Conservation (phyloP, 306 rosid genomes). For the Corylus americana region DNA sequence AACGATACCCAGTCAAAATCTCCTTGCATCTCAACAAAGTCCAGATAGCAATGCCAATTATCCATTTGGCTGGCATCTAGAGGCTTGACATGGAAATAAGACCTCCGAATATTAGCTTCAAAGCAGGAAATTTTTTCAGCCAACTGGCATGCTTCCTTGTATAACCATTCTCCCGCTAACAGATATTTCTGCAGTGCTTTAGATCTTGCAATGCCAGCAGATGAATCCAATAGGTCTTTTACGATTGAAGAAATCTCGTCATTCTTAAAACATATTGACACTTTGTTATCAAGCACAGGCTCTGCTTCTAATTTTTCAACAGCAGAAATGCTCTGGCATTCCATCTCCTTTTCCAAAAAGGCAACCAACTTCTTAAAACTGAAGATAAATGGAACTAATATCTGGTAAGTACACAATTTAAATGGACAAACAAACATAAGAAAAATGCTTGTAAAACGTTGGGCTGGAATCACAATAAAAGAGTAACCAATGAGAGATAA, state of each 20-base stretch:
- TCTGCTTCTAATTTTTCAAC: slow-evolving; percentile 45
- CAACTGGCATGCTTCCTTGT: slow-evolving; percentile 61
- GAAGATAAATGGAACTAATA: slow-evolving; percentile 39
- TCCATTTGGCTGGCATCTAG: slow-evolving; percentile 67
- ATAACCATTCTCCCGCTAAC: slow-evolving; percentile 59
- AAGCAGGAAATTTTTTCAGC: slow-evolving; percentile 52
- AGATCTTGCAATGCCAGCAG: slow-evolving; percentile 47
- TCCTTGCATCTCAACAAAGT: slow-evolving; percentile 76
- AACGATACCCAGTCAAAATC: slow-evolving; percentile 89
- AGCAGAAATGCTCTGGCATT: slow-evolving; percentile 38
- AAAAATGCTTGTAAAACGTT: background rate
- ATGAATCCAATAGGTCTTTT: slow-evolving; percentile 63
- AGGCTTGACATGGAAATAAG: slow-evolving; percentile 72
- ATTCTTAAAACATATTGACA: slow-evolving; percentile 38
- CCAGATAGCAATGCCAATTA: slow-evolving; percentile 90
- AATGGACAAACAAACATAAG: slow-evolving; percentile 10
- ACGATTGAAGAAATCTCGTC: slow-evolving; percentile 47
- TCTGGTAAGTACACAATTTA: slow-evolving; percentile 20
- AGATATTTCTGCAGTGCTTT: slow-evolving; percentile 62
- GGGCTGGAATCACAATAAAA: no score
- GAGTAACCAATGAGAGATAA: no score
- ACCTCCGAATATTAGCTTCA: slow-evolving; percentile 67
- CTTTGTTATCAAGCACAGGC: slow-evolving; percentile 43
- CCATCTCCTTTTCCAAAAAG: slow-evolving; percentile 55
- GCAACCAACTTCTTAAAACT: slow-evolving; percentile 75